Evolutionary conservation across 2,329 filamentous ascomycete species (phyloP), one percentile per base, ranked within the genome.

Genomic region (Xylariaceae sp.): DNA sequence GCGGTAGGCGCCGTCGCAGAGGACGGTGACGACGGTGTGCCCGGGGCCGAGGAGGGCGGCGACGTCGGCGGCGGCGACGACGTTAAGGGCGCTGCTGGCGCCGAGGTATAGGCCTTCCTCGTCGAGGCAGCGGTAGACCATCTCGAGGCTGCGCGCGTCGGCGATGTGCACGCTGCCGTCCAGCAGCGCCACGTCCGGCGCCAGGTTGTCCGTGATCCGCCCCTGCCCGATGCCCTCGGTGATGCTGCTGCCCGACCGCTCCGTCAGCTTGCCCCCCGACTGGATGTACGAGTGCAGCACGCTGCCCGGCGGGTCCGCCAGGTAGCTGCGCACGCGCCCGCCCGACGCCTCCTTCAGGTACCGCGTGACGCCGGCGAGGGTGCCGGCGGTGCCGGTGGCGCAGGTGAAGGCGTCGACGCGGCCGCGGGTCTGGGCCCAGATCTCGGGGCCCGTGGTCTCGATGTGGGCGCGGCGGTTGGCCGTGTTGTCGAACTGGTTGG

Each of bases 221-320:
- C 95, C 95, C 78, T 98, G 95, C 19, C 95, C 95, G 68, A 99
- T 99, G 20, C 95, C 95, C 77, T 99, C 95, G 2, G 95, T 99
- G 76, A 99, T 98, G 70, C 89, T 95, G 52, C 89, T 88, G 9
- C 95, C 95, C 2, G 79, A 79, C 48, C 95, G 83, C 70, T 97
- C 93, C n/a, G 80, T 79, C 52, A 98, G 80, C 71, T 89, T 89
- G 40, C 93, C 93, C 12, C 92, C 92, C 16, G 89, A 93, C 57
- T 85, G 83, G 65, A 99, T 89, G 78, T 97, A 98, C 58, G 89
- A 91, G 79, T 96, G 92, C 69, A 99, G 83, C 42, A 98, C 93
- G 66, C 88, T 93, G 59, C 95, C 95, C 0, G 95, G 95, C 2
- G 95, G 95, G 74, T 99, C 95, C 26, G 95, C 95, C 20, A 99